A percentile compares a stretch with the other conserved stretches of the same genome.
Evolutionary conservation across 768 basidiomycete genomes (phyloP).

Genomic region (Trametes gibbosa): DNA sequence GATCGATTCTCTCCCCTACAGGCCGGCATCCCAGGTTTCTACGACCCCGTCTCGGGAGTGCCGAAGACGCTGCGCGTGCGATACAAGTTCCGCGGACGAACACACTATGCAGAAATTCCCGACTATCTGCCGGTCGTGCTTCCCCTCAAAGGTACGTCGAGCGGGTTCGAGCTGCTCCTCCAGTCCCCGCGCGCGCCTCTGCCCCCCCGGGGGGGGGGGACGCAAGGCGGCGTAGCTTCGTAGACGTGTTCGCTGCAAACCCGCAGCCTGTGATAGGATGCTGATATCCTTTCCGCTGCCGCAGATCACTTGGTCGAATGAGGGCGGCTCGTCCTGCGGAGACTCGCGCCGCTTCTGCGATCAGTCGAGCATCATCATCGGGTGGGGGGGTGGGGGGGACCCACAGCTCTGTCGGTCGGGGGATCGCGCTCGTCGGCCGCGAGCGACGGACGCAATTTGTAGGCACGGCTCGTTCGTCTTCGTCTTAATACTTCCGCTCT

Average conservation of each 20-base stretch:
- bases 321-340: too few species aligned
- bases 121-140: slow-evolving; percentile 69
- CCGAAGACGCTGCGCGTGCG: slow-evolving; percentile 68
- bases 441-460: background rate
- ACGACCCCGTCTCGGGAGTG: slow-evolving; percentile 76
- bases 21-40: slow-evolving; percentile 83
- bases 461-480: background rate
- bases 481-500: slow-evolving; percentile 1
- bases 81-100: slow-evolving; percentile 71
- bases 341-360: slow-evolving; percentile 19
- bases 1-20: background rate
- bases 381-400: too few species aligned
- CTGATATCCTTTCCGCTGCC: slow-evolving; percentile 16
- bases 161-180: too few species aligned
- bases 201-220: too few species aligned
- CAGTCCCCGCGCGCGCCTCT: background rate
- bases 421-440: slow-evolving; percentile 6
- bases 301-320: slow-evolving; percentile 22
- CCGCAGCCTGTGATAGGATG: slow-evolving; percentile 11
- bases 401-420: slow-evolving; percentile 6
- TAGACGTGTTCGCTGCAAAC: background rate
- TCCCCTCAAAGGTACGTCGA: slow-evolving; percentile 72
- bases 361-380: slow-evolving; percentile 4
- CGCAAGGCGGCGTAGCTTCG: background rate
- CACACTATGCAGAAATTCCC: slow-evolving; percentile 76